Base-by-base conservation (phyloP, 805 yeast species). In the Kodamaea leandrae region DNA sequence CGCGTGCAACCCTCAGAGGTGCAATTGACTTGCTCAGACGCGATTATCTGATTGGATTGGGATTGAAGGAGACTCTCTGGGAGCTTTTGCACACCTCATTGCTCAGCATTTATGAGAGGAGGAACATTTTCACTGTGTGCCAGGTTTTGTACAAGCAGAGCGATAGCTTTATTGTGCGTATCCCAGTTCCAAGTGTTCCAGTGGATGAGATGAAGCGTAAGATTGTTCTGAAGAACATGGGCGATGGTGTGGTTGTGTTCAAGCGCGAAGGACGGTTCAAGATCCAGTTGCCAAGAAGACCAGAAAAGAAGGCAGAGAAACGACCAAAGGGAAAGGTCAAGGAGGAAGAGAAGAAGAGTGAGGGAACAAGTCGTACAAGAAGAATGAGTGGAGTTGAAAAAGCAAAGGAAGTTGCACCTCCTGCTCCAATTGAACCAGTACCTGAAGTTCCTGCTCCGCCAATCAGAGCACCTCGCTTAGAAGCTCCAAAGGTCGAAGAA, bases 51-150 rank as follows among this genome's bases (percentile, higher is more conserved):
- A 68, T 76, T 37, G 80, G 83, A 1, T 55, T 60, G 20, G 86
- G 88, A 0, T 63, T 93, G 15, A 72, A 74, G 40, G 52, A 56
- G 2, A 73, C 75, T 6, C 51, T 93, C 1, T 89, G 96, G 96
- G 69, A 74, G 32, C 70, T 81, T 7, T 58, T 89, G 6, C 84
- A 82, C 50, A 71, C 84, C 0, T 78, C 84, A 2, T 58, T 82
- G 18, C 45, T 82, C 14, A 74, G 84, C 9, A 61, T 86, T 2
- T 63, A 75, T 30, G 81, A 80, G 24, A 78, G 81, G 48, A 71
- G 90, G 43, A 60, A 72, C 25, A 53, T 91, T 6, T 81, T 85
- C 49, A 84, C 80, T 43, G 53, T 86, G 3, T 69, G 86, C 39
- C 78, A 79, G 30, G 74, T 91, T 6, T 61, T 91, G 19, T 86